Base-by-base conservation (phyloP, 345 rosid genomes). In the Pistacia vera region DNA sequence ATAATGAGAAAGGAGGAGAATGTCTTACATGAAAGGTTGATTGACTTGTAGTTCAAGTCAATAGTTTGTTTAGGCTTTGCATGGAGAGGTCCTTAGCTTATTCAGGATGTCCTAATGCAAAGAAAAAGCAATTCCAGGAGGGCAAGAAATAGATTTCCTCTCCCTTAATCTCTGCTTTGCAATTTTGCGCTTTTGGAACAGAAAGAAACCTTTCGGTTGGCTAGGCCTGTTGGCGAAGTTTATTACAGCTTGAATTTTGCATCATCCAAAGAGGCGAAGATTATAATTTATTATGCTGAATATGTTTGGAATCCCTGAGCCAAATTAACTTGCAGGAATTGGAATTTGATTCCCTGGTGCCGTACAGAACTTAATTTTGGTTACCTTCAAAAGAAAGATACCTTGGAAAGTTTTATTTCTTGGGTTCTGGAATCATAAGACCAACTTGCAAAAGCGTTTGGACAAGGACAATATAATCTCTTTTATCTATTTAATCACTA, bases 11-110 rank as follows among this genome's bases (percentile, higher is more conserved):
- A 41, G 46, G 46, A 41, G 8, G 9, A 41, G 46, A 41, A 41
- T 41, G 46, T 7, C 81, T 82, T 52, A n/a, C 9, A n/a, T 17
- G n/a, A 11, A 82, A 81, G 89, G 81, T 86, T 80, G 88, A 78
- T 83, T 86, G 77, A n/a, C 82, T 84, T 85, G 85, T 77, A 36
- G 85, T 78, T 73, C 82, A 83, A 83, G 84, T 78, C 48, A 87
- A 68, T 72, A 58, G 84, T 66, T 81, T 10, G 83, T 66, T 81
- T 74, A 78, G 72, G 83, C 65, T 55, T 82, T 63, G 64, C 65
- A 67, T 36, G 76, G 74, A 74, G 79, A 57, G 69, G 62, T 78
- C 60, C 82, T 82, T 79, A 77, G 85, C 87, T 79, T 80, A 70
- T 71, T 79, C 71, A 76, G 78, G 81, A 66, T 75, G 84, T 79